phyloP scores from a whole-genome alignment of 2,329 filamentous ascomycete species.

The Cladobotryum mycophilum region DNA sequence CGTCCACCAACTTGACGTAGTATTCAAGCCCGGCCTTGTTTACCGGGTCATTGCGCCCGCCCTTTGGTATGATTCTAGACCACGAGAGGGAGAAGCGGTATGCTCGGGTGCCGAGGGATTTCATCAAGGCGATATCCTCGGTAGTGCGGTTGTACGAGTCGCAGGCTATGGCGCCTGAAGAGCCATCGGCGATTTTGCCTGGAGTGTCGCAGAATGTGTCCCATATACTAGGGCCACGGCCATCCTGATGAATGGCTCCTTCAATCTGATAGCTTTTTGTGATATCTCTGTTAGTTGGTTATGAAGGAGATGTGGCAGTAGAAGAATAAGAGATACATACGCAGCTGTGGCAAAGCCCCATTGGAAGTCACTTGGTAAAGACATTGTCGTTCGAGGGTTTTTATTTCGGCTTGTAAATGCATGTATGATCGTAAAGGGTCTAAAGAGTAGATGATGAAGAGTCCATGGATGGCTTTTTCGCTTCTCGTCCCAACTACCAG shows the following conservation, averaged over 20 bases:
- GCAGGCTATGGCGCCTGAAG: conserved; percentile 70
- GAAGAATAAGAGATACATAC: conserved; percentile 37
- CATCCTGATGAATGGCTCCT: conserved; percentile 67
- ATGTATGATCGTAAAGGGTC: too few species aligned
- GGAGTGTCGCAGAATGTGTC: conserved; percentile 78
- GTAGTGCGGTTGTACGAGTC: conserved; percentile 77
- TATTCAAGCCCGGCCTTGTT: conserved; percentile 72
- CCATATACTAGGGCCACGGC: conserved; percentile 79
- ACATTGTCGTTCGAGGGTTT: conserved; percentile 33
- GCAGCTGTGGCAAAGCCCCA: conserved; percentile 78
- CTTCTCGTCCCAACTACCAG: too few species aligned
- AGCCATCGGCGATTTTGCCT: conserved; percentile 76
- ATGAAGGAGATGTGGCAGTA: not conserved
- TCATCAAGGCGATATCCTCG: conserved; percentile 72
- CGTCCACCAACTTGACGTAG: conserved; percentile 74
- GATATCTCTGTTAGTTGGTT: conserved; percentile 11
- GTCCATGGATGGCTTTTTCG: too few species aligned
- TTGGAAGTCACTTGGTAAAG: conserved; percentile 62
- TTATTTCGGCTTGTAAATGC: not conserved
- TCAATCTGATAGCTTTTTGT: conserved; percentile 77
- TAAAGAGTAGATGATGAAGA: too few species aligned
- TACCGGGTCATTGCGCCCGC: conserved; percentile 73
- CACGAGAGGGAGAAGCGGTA: conserved; percentile 85
- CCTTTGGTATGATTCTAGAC: conserved; percentile 80
- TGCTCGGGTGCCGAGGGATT: conserved; percentile 62